Base-by-base conservation (phyloP, 2,329 filamentous ascomycete species). In the Fusarium guadeloupense region DNA sequence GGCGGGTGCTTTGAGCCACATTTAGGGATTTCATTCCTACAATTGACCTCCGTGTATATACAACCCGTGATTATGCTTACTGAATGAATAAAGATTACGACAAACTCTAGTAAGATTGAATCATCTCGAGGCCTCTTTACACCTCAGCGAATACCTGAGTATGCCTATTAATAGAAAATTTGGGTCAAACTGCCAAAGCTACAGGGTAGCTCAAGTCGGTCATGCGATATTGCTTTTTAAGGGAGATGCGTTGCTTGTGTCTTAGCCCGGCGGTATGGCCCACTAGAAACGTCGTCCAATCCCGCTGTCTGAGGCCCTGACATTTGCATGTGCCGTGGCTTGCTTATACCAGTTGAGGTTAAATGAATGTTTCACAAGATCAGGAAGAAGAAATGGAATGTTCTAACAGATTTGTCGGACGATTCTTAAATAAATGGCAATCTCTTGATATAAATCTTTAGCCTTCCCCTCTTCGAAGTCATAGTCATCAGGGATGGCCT, bases 321-420 rank as follows among this genome's bases (percentile, higher is more conserved):
- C 60, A 56, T 64, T 57, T 56, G 38, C 55, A 61, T 60, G 44
- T 47, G 59, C 50, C 50, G 57, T 42, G 56, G 41, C 34, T 61
- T 33, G 45, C 41, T 51, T 35, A 19, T 28, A 13, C 23, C 6
- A 35, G 16, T n/a, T 37, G 39, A 35, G 25, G 41, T 54, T n/a
- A n/a, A 48, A 30, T 34, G 35, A 38, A 43, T 56, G 60, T 63
- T 49, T 63, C 54, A 61, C 19, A 45, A 44, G 42, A 35, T 46
- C 19, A 35, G 37, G 23, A 47, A 23, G 26, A 33, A 31, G 34
- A 20, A 31, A 39, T 38, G 38, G 40, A 35, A 64, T 64, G 34
- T 17, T 42, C 13, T 45, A 16, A 37, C 14, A 35, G n/a, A 16
- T 9, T 19, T 13, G 17, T 23, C 9, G n/a, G n/a, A 9, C 45